These are phyloP conservation scores for Barbarea vulgaris DNA, from an alignment of 345 rosid genomes.

Conservation along the genomic window DNA sequence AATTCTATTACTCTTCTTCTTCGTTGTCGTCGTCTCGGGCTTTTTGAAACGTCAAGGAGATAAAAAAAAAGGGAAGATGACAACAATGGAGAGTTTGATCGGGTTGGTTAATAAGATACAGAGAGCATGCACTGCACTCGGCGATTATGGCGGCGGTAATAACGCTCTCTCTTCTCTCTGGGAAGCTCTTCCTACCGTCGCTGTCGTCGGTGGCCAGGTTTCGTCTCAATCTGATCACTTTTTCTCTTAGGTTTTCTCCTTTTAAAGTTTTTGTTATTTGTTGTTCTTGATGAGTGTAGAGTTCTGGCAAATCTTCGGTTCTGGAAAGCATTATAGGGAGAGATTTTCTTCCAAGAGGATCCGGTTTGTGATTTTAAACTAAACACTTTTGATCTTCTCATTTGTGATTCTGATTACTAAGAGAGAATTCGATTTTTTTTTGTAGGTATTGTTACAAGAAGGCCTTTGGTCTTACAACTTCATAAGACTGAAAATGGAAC, in stretches of 20 bases:
- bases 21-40: not conserved
- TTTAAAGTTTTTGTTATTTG: not conserved
- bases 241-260: not conserved
- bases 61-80: conserved; percentile 39
- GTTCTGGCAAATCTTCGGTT: conserved; percentile 97
- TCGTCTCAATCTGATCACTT: not conserved
- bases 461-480: conserved; percentile 89
- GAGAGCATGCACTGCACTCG: conserved; percentile 85
- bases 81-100: conserved; percentile 91
- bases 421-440: not conserved
- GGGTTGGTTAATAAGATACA: conserved; percentile 81
- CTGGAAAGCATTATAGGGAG: conserved; percentile 93
- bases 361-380: conserved; percentile 50
- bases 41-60: not conserved
- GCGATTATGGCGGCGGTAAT: conserved; percentile 74
- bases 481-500: conserved; percentile 64
- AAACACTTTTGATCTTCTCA: not conserved
- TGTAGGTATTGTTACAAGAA: conserved; percentile 83
- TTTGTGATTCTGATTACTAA: not conserved
- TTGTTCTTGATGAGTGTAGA: conserved; percentile 46
- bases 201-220: conserved; percentile 91
- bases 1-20: conserved; percentile 5
- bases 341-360: conserved; percentile 97
- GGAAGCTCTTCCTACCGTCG: conserved; percentile 92
- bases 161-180: conserved; percentile 72